Conservation (phyloP, 148 eudicot genomes). For the Hydrangea macrophylla region DNA sequence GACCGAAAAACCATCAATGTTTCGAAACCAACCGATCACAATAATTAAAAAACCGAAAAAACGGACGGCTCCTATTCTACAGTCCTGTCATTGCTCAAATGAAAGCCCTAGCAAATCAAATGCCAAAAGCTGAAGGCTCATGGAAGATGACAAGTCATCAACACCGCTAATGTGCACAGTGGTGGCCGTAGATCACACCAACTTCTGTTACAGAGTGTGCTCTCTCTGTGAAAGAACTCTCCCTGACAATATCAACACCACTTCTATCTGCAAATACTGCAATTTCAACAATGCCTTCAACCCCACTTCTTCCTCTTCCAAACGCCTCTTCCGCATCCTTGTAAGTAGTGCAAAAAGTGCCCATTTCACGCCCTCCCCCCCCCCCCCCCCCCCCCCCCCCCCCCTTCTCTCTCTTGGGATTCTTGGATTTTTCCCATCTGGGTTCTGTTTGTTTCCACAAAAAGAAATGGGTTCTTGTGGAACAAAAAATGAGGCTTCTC, state of each 20-base stretch:
- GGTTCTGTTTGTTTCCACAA: background rate
- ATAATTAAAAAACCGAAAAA: too few relatives aligned
- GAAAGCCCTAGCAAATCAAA: background rate
- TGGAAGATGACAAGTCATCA: slow-evolving; percentile 27
- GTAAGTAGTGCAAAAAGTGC: too few relatives aligned
- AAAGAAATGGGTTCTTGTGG: background rate
- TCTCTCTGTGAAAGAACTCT: slow-evolving; percentile 71
- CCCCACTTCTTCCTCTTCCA: slow-evolving; percentile 37
- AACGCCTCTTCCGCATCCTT: slow-evolving; percentile 74
- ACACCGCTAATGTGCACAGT: slow-evolving; percentile 37
- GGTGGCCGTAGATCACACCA: slow-evolving; percentile 49
- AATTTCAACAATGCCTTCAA: slow-evolving; percentile 30
- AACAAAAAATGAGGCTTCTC: background rate
- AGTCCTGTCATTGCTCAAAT: too few relatives aligned
- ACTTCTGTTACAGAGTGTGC: slow-evolving; percentile 58
- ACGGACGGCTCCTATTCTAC: too few relatives aligned
- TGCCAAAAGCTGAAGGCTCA: background rate
- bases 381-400: too few relatives aligned
- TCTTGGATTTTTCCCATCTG: background rate
- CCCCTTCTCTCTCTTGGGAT: background rate
- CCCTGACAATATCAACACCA: slow-evolving; percentile 14
- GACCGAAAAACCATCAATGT: too few relatives aligned
- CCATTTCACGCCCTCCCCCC: too few relatives aligned
- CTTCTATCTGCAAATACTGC: slow-evolving; percentile 47
- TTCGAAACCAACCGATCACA: too few relatives aligned